Conservation (phyloP, 495 filamentous ascomycete genomes). For the Penicillium longicatenatum region DNA sequence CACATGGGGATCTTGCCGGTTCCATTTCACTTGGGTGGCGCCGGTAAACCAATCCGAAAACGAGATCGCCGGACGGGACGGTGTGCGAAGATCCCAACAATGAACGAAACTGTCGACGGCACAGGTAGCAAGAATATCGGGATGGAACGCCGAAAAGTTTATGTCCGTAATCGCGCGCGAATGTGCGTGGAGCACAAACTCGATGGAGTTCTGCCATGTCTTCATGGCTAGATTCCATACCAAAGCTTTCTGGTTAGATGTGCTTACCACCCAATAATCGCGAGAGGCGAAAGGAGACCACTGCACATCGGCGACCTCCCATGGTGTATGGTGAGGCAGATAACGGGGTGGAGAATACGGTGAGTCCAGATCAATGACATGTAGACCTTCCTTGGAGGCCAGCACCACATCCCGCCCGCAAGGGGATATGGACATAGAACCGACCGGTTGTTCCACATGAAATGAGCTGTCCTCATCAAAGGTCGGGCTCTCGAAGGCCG, state of each 20-base stretch:
- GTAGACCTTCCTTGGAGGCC: conserved; percentile 81
- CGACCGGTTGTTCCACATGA: conserved; percentile 75
- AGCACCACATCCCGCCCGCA: conserved; percentile 90
- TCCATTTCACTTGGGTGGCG: conserved; percentile 96
- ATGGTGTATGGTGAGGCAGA: conserved; percentile 83
- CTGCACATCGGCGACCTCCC: conserved; percentile 97
- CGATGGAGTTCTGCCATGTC: conserved; percentile 72
- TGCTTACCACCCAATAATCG: conserved; percentile 91
- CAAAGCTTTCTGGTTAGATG: conserved; percentile 90
- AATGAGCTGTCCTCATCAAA: conserved; percentile 85
- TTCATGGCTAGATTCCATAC: conserved; percentile 90
- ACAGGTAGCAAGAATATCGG: conserved; percentile 86
- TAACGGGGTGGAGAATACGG: conserved; percentile 87
- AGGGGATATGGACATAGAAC: conserved; percentile 85
- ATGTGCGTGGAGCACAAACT: conserved; percentile 89
- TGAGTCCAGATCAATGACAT: conserved; percentile 92
- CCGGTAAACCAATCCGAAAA: conserved; percentile 96
- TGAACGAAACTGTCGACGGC: conserved; percentile 92
- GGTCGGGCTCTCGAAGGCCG: conserved; percentile 81
- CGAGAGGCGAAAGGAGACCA: conserved; percentile 92
- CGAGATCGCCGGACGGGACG: conserved; percentile 71
- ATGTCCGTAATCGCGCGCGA: conserved; percentile 92
- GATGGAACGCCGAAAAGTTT: conserved; percentile 93
- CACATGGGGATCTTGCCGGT: conserved; percentile 79
- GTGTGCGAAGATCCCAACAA: conserved; percentile 85